These are phyloP conservation scores for Populus hybrid DNA, from an alignment of 441 rosid species.

Conservation along the genomic window DNA sequence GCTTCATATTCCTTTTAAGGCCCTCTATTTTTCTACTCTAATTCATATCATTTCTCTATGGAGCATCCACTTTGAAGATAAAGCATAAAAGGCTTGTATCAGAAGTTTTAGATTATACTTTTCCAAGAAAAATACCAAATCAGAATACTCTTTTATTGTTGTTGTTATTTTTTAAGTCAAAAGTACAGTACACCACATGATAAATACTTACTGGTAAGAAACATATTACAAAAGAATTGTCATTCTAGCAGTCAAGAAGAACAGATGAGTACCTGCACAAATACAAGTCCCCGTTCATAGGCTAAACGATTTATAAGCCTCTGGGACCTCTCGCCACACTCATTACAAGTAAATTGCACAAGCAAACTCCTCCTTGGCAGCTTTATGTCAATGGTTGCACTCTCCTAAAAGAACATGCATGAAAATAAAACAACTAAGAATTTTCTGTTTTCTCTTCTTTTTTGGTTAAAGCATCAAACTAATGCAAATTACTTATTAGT, in stretches of 20 bases:
- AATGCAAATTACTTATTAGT: neutral
- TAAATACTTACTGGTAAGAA: neutral
- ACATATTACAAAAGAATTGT: conserved; percentile 4
- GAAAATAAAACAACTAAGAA: conserved; percentile 1
- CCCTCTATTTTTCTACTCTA: neutral
- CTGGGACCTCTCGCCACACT: conserved; percentile 79
- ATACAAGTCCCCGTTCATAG: conserved; percentile 79
- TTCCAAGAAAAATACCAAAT: neutral
- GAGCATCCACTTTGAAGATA: neutral
- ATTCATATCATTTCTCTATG: neutral
- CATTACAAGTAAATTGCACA: conserved; percentile 68
- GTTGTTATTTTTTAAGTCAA: neutral
- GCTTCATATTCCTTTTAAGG: neutral
- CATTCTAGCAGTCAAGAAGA: conserved; percentile 7
- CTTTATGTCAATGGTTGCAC: conserved; percentile 52
- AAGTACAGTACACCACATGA: neutral
- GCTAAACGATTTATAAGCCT: conserved; percentile 81
- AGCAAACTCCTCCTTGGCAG: conserved; percentile 81
- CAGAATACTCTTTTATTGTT: neutral
- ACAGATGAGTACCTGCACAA: conserved; percentile 55
- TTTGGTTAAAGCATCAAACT: neutral
- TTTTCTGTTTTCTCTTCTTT: neutral
- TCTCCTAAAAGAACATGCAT: conserved; percentile 27
- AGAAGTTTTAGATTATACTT: neutral
- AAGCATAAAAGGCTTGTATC: neutral